A percentile compares a stretch with the other conserved stretches of the same genome.
Evolutionary conservation across 192 early-diverging fungal species (phyloP).

Genomic region (Coemansia umbellata): DNA sequence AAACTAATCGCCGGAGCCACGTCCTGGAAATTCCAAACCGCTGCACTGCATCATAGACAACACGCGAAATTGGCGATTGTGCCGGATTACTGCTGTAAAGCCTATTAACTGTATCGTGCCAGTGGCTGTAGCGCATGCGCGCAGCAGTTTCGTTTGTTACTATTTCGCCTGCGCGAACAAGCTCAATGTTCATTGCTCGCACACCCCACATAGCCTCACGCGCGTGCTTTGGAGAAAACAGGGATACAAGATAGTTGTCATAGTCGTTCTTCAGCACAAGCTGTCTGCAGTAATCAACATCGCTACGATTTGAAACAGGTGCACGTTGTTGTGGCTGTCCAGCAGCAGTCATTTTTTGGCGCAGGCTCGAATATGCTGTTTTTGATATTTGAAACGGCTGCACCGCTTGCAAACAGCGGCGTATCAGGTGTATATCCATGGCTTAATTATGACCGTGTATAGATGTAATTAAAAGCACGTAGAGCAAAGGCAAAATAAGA

Average conservation of each 20-base stretch:
- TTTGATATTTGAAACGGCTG: too few species aligned
- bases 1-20: constrained; percentile 80
- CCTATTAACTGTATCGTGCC: constrained; percentile 80
- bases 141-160: constrained; percentile 68
- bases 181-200: constrained; percentile 88
- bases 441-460: too few species aligned
- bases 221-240: constrained; percentile 69
- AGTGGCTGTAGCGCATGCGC: constrained; percentile 80
- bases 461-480: too few species aligned
- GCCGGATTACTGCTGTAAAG: constrained; percentile 59
- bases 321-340: not conserved
- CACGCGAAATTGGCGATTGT: constrained; percentile 71
- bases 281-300: constrained; percentile 42
- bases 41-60: constrained; percentile 61
- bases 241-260: constrained; percentile 70
- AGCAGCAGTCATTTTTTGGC: too few species aligned
- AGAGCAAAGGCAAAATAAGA: not conserved
- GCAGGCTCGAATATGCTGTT: too few species aligned
- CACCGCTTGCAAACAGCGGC: not conserved
- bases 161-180: constrained; percentile 71
- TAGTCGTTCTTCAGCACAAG: constrained; percentile 62
- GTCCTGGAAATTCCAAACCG: constrained; percentile 59
- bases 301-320: constrained; percentile 10
- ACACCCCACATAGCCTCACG: constrained; percentile 71
- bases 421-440: not conserved